Base-by-base conservation (phyloP, 805 yeast species). In the Isabelozyma pseudorhagii region DNA sequence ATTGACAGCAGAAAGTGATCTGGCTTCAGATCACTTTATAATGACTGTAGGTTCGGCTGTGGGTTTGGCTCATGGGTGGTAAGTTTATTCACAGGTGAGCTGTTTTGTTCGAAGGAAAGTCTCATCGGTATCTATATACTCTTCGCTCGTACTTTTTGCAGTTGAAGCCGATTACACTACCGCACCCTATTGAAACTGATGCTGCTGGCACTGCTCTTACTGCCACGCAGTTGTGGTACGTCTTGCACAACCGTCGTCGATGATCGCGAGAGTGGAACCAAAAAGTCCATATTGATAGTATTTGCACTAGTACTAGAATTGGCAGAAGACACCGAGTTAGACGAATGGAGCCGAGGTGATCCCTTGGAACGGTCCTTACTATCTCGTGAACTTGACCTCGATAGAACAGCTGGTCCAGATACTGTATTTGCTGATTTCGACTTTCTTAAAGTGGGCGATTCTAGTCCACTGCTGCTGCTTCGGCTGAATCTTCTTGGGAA, bases 131-230 rank as follows among this genome's bases (percentile, higher is more conserved):
- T 15, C 17, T 15, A 15, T 15, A 21, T 21, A 21, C 25, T 21
- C 25, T 21, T 21, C 6, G 25, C 25, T 21, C 6, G 25, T 21
- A 21, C 25, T 21, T 21, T 21, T 21, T 21, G 6, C 31, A 36
- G 11, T 8, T 6, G 10, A 9, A 13, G n/a, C 8, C 36, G 4
- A 4, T 31, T 13, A 1, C 17, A 15, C 36, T 50, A 58, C 38
- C 68, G 49, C 21, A 60, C 55, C 40, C 68, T 53, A 44, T 59
- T 62, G 47, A 63, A 62, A 44, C 56, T 56, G 17, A 63, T 58
- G 42, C 65, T 63, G 44, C 54, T 61, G 38, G 63, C 51, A 38
- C 50, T 52, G 41, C 41, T 15, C 41, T 39, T 15, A 14, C 39
- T n/a, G 39, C 6, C 25, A 21, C 25, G 25, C 25, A 5, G 25